phyloP scores from a whole-genome alignment of 805 yeast genomes.

The Ogataea dorogensis region DNA sequence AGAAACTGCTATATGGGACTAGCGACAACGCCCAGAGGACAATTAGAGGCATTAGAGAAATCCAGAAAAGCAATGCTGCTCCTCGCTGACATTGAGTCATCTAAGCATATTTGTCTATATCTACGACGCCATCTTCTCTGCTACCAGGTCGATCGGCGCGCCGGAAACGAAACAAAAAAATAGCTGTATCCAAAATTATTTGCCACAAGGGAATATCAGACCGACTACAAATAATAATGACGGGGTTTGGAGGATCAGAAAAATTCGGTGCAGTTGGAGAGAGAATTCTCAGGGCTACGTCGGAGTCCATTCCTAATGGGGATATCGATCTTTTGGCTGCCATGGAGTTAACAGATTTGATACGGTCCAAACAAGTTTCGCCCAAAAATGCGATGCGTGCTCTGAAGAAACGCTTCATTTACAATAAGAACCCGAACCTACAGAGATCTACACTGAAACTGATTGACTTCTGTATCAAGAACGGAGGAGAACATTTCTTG shows the following conservation, averaged over 20 bases:
- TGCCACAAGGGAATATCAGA: constrained; percentile 6
- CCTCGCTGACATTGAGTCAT: no score
- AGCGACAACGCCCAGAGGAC: constrained; percentile 2
- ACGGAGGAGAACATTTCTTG: constrained; percentile 86
- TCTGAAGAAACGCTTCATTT: constrained; percentile 69
- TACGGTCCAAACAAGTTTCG: constrained; percentile 75
- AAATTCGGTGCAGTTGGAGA: constrained; percentile 48
- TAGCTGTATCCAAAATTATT: constrained; percentile 2
- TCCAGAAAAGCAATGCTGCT: no score
- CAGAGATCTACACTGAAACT: constrained; percentile 73
- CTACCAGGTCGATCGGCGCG: constrained; percentile 18
- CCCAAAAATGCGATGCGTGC: constrained; percentile 83
- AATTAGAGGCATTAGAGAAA: neutral
- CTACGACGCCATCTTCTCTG: neutral
- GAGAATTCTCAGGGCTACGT: constrained; percentile 73
- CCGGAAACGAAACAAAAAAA: constrained; percentile 2
- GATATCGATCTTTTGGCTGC: constrained; percentile 72
- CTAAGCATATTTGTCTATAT: constrained; percentile 4
- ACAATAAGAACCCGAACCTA: constrained; percentile 68
- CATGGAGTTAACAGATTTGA: constrained; percentile 82
- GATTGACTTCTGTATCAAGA: constrained; percentile 84
- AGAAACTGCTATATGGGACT: constrained; percentile 1
- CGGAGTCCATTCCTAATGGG: constrained; percentile 89
- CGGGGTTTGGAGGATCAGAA: constrained; percentile 47
- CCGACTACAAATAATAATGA: constrained; percentile 36